phyloP scores from a whole-genome alignment of 2,329 filamentous ascomycete genomes.

The Colletotrichum agaves region DNA sequence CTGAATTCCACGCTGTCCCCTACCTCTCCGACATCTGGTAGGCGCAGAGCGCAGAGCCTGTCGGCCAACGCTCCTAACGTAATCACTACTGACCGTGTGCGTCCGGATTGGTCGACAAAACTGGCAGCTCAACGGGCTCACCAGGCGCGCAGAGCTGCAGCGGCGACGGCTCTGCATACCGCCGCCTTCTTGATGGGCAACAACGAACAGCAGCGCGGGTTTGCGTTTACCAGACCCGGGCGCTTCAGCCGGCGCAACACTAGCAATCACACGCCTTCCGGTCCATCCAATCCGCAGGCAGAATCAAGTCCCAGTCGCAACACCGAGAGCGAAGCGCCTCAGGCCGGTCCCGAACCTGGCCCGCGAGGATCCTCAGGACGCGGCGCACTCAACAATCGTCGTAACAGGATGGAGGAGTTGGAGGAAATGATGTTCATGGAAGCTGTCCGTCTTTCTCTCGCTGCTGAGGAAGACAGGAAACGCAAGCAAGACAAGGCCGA shows the following conservation, averaged over 20 bases:
- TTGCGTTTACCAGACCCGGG: conserved; percentile 53
- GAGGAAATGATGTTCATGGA: conserved; percentile 99
- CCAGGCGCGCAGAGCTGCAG: conserved; percentile 85
- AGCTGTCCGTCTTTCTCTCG: conserved; percentile 90
- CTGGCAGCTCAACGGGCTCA: conserved; percentile 86
- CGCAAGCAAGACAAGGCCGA: conserved; percentile 84
- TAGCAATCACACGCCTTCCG: conserved; percentile 48
- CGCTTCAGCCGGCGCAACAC: conserved; percentile 68
- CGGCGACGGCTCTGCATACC: conserved; percentile 92
- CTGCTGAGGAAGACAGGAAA: conserved; percentile 91
- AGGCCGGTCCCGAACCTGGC: conserved; percentile 48
- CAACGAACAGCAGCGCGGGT: conserved; percentile 61
- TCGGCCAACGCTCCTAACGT: conserved; percentile 87
- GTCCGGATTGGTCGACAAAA: conserved; percentile 95
- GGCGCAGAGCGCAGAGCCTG: conserved; percentile 67
- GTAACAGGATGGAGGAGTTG: conserved; percentile 80
- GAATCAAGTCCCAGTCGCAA: conserved; percentile 44
- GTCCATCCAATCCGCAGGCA: conserved; percentile 44
- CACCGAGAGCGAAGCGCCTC: conserved; percentile 41
- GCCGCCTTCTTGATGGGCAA: conserved; percentile 91
- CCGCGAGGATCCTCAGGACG: conserved; percentile 46
- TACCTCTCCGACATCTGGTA: conserved; percentile 48
- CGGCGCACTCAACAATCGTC: conserved; percentile 44
- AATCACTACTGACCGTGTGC: conserved; percentile 90
- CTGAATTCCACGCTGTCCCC: conserved; percentile 69